Base-by-base conservation (phyloP, 768 basidiomycete genomes). In the Kwoniella heveanensis region DNA sequence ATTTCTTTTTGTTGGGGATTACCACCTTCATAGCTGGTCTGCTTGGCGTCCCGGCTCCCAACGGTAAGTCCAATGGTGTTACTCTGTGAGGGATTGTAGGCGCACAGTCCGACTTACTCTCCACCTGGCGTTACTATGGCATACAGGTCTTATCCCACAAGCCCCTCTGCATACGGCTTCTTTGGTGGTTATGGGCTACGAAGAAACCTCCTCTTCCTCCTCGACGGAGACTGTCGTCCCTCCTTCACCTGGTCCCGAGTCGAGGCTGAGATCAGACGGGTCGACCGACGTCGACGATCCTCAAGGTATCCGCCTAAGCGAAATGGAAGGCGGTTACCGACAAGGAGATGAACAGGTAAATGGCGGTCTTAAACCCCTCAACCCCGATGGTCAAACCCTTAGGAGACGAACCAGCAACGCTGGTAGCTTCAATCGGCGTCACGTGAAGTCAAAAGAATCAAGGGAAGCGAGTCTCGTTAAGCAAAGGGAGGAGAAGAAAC, bases 121-220 rank as follows among this genome's bases (percentile, higher is more conserved):
- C n/a, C n/a, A n/a, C n/a, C n/a, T n/a, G n/a, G n/a, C n/a, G n/a
- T n/a, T n/a, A n/a, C n/a, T n/a, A n/a, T n/a, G n/a, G n/a, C 5
- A 46, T 46, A 22, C 48, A 69, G 82, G 82, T 7, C 77, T 84
- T 36, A 82, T 83, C 39, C 83, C 83, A 1, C 82, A 83, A 75
- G 94, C 94, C 0, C 94, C 93, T 1, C 90, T 94, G n/a, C 93
- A 96, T 72, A 95, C 93, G 1, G 84, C 85, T 7, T 88, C 91
- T 10, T 85, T 97, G 1, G 81, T 89, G 25, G 83, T 93, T 36
- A 85, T 89, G 85, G 87, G 74, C 19, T 73, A 72, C 57, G 72
- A 73, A 44, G 71, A 69, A 24, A 27, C 29, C 27, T 65, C 67
- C 0, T 44, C 64, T 3, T n/a, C 67, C 13, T 70, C 67, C 19